Percentiles rank a stretch among this genome's conserved stretches.
Conservation (phyloP, 2,329 filamentous ascomycete genomes). For the Hymenoscyphus fraxineus region DNA sequence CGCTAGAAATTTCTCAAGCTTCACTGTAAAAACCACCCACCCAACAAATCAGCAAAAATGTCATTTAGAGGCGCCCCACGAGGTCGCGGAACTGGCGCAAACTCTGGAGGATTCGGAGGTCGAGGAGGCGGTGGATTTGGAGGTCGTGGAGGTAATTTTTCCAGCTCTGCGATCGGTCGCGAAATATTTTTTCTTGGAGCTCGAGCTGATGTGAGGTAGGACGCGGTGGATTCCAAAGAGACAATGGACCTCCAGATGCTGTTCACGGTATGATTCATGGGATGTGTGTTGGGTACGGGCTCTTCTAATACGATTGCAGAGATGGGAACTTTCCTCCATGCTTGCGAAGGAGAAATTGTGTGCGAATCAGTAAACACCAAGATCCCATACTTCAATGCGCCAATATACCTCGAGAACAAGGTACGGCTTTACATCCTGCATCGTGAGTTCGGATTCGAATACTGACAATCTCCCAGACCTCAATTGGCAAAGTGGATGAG, state of each 20-base stretch:
- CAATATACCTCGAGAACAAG: constrained; percentile 99
- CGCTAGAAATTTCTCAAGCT: constrained; percentile 15
- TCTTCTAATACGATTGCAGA: constrained; percentile 47
- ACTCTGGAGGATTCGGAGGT: constrained; percentile 49
- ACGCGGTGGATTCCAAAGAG: constrained; percentile 58
- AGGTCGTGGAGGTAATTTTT: constrained; percentile 34
- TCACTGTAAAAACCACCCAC: constrained; percentile 22
- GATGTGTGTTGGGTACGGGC: constrained; percentile 15
- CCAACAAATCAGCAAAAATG: constrained; percentile 39
- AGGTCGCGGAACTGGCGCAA: constrained; percentile 46
- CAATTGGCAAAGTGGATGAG: constrained; percentile 96
- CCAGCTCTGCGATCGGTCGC: constrained; percentile 6
- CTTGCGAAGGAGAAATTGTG: constrained; percentile 96
- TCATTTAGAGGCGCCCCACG: constrained; percentile 56
- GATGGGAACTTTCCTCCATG: constrained; percentile 91
- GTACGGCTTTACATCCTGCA: constrained; percentile 40
- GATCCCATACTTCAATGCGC: constrained; percentile 98
- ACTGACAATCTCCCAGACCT: constrained; percentile 49
- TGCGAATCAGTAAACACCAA: constrained; percentile 94
- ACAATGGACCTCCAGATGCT: constrained; percentile 59
- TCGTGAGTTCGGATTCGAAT: not conserved
- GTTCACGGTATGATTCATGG: constrained; percentile 47
- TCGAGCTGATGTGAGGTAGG: constrained; percentile 39
- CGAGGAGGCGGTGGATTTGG: constrained; percentile 45
- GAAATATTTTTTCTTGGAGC: not conserved